A percentile compares a stretch with the other conserved stretches of the same genome.
These are phyloP conservation scores for Xylariaceae sp. DNA, from an alignment of 2,329 filamentous ascomycete species.

Conservation along the genomic window DNA sequence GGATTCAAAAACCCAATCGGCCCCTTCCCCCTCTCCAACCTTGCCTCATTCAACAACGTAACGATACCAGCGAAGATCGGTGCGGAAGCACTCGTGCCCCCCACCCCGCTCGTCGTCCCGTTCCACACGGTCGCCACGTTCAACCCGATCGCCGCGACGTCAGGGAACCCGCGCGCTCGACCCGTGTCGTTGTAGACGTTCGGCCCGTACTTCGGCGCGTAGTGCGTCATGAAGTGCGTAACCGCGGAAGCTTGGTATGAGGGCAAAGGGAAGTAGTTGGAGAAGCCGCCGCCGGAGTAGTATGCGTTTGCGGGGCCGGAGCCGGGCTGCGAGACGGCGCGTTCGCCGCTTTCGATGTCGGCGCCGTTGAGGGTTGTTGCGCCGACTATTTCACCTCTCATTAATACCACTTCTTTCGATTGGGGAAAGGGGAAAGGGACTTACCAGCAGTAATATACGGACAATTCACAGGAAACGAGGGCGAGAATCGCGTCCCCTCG, in stretches of 20 bases:
- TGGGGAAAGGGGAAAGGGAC: not conserved
- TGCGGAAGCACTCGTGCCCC: slow-evolving; percentile 21
- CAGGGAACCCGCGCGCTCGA: slow-evolving; percentile 43
- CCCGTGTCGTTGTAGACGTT: slow-evolving; percentile 44
- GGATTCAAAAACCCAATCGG: slow-evolving; percentile 27
- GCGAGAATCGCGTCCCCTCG: slow-evolving; percentile 20
- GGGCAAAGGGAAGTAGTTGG: slow-evolving; percentile 44
- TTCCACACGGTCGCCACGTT: slow-evolving; percentile 38
- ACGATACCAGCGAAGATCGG: slow-evolving; percentile 25
- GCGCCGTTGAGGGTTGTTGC: slow-evolving; percentile 20
- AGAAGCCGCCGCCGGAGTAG: slow-evolving; percentile 46
- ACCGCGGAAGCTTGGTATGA: slow-evolving; percentile 42
- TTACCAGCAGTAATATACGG: slow-evolving; percentile 22
- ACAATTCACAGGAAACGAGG: slow-evolving; percentile 21
- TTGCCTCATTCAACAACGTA: slow-evolving; percentile 25
- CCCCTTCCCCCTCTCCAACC: slow-evolving; percentile 22
- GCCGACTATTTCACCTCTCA: slow-evolving; percentile 8
- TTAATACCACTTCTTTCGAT: not conserved
- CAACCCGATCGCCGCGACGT: slow-evolving; percentile 40
- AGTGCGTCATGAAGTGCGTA: slow-evolving; percentile 36
- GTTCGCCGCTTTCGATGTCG: slow-evolving; percentile 18
- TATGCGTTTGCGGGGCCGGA: slow-evolving; percentile 24
- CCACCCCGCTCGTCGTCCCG: slow-evolving; percentile 29
- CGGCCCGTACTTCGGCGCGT: slow-evolving; percentile 38
- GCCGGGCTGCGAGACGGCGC: slow-evolving; percentile 13